A percentile compares a stretch with the other conserved stretches of the same genome.
phyloP scores from a whole-genome alignment of 2,329 filamentous ascomycete species.

The Microcyclospora pomicola region DNA sequence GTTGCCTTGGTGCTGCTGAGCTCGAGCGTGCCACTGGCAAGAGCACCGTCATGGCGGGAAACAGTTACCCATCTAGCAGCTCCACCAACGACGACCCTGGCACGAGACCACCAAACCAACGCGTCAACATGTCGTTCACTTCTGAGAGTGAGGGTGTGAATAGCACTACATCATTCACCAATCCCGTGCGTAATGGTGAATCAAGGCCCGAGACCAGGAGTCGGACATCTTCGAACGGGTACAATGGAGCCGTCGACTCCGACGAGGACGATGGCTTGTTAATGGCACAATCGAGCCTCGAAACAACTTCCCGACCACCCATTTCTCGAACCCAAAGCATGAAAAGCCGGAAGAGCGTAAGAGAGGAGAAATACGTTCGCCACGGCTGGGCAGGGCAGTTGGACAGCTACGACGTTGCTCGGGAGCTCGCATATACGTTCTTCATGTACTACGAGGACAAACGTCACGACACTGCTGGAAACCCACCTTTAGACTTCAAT shows the following conservation, averaged over 20 bases:
- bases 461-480: constrained; percentile 85
- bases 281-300: constrained; percentile 37
- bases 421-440: constrained; percentile 66
- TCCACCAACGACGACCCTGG: not conserved
- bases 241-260: constrained; percentile 18
- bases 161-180: constrained; percentile 4
- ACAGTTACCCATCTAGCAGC: not conserved
- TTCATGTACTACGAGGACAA: constrained; percentile 99
- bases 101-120: not conserved
- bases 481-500: constrained; percentile 48
- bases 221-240: constrained; percentile 8
- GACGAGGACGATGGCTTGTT: constrained; percentile 23
- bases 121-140: too few species aligned
- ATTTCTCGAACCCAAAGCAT: constrained; percentile 5
- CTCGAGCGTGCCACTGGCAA: too few species aligned
- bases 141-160: not conserved
- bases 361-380: constrained; percentile 32
- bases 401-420: constrained; percentile 74
- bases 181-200: constrained; percentile 1
- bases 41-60: too few species aligned
- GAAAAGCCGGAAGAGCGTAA: constrained; percentile 5
- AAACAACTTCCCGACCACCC: constrained; percentile 4
- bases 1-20: too few species aligned
- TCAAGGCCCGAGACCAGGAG: constrained; percentile 4
- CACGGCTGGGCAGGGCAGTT: constrained; percentile 92